phyloP scores from a whole-genome alignment of 495 filamentous ascomycete genomes.

The Penicillium angulare region DNA sequence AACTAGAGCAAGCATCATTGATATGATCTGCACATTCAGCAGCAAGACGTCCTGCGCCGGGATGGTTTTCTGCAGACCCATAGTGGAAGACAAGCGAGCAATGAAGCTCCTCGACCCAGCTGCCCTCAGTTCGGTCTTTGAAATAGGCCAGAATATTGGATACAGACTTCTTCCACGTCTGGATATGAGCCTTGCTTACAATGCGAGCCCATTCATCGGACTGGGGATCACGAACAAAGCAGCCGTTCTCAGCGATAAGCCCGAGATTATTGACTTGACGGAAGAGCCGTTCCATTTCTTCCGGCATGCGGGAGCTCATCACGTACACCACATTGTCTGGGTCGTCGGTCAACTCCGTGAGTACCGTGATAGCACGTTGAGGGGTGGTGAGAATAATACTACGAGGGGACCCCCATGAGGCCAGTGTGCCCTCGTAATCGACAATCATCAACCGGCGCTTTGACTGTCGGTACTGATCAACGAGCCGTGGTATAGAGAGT shows the following conservation, averaged over 20 bases:
- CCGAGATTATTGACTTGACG: constrained; percentile 73
- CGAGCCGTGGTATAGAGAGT: constrained; percentile 62
- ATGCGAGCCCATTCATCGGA: constrained; percentile 68
- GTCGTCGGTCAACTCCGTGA: constrained; percentile 77
- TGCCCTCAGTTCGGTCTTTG: constrained; percentile 80
- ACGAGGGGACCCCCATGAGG: constrained; percentile 75
- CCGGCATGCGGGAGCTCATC: constrained; percentile 81
- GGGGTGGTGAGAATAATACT: constrained; percentile 80
- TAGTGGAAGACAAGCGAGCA: constrained; percentile 89
- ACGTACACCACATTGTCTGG: constrained; percentile 84
- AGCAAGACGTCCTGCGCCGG: constrained; percentile 69
- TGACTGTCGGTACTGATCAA: constrained; percentile 60
- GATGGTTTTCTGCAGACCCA: constrained; percentile 72
- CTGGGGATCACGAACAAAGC: constrained; percentile 74
- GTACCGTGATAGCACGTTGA: constrained; percentile 73
- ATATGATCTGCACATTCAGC: constrained; percentile 88
- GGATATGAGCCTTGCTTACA: constrained; percentile 62
- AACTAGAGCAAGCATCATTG: constrained; percentile 82
- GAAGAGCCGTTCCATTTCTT: constrained; percentile 86
- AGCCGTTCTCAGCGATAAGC: constrained; percentile 90
- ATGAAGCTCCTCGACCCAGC: constrained; percentile 79
- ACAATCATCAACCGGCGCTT: constrained; percentile 76
- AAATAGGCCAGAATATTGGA: constrained; percentile 79
- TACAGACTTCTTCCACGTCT: constrained; percentile 75
- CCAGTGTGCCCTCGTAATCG: constrained; percentile 89